A percentile compares a stretch with the other conserved stretches of the same genome.
Evolutionary conservation across 768 basidiomycete genomes (phyloP).

Genomic region (Mycena capillaripes): DNA sequence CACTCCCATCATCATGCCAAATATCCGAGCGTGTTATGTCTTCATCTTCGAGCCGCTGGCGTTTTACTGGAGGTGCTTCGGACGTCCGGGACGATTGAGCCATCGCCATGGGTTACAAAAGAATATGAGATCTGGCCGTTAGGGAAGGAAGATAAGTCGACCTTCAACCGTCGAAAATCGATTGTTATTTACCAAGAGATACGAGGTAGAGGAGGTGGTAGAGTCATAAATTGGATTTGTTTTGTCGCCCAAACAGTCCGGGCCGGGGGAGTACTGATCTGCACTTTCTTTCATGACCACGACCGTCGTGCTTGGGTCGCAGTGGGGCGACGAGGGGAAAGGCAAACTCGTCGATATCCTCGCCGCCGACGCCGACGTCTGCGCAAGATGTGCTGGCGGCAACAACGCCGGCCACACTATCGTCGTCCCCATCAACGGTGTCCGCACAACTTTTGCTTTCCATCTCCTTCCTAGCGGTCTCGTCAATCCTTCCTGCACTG

Average conservation of each 20-base stretch:
- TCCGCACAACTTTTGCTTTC: slow-evolving; percentile 92
- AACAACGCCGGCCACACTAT: slow-evolving; percentile 99
- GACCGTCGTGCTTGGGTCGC: slow-evolving; percentile 87
- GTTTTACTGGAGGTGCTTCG: too few relatives aligned
- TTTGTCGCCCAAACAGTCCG: too few relatives aligned
- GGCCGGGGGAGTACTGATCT: too few relatives aligned
- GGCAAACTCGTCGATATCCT: slow-evolving; percentile 98
- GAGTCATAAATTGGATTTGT: too few relatives aligned
- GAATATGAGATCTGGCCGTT: too few relatives aligned
- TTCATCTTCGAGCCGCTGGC: background rate
- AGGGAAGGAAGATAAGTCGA: too few relatives aligned
- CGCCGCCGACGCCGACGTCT: slow-evolving; percentile 89
- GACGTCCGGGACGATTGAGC: too few relatives aligned
- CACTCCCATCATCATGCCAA: background rate
- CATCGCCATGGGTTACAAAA: too few relatives aligned
- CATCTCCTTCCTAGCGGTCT: slow-evolving; percentile 97
- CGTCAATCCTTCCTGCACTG: slow-evolving; percentile 87
- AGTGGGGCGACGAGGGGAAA: slow-evolving; percentile 96
- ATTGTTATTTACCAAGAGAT: too few relatives aligned
- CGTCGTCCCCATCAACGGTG: slow-evolving; percentile 80
- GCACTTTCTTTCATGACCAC: slow-evolving; percentile 6
- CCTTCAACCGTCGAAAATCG: too few relatives aligned
- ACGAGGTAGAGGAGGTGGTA: too few relatives aligned
- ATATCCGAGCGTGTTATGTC: background rate
- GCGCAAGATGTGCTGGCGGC: slow-evolving; percentile 96